These are phyloP conservation scores for Trypanosoma cruzi DNA, from an alignment of 208 protist species.

Conservation along the genomic window DNA sequence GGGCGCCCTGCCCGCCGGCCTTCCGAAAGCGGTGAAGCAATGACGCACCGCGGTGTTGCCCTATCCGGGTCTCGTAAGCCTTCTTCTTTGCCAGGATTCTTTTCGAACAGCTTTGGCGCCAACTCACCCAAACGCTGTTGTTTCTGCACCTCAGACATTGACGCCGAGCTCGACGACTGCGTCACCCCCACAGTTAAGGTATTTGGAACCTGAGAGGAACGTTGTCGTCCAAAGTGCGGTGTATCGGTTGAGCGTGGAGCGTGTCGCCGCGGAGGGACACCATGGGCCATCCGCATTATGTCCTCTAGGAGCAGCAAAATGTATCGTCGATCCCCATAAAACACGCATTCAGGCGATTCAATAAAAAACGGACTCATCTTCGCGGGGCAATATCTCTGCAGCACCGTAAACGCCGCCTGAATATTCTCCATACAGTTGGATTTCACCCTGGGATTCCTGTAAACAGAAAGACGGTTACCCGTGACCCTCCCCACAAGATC, in stretches of 20 bases:
- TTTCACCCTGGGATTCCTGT: constrained; percentile 51
- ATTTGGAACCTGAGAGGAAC: not conserved
- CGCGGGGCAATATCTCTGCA: constrained; percentile 31
- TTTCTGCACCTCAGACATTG: not conserved
- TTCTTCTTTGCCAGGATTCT: not conserved
- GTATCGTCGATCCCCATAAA: constrained; percentile 46
- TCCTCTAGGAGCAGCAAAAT: constrained; percentile 49
- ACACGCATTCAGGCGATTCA: constrained; percentile 23
- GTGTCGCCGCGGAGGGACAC: constrained; percentile 16
- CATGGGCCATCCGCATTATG: constrained; percentile 28
- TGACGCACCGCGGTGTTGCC: constrained; percentile 12
- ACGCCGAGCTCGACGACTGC: not conserved
- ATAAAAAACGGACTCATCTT: constrained; percentile 35
- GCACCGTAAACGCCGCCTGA: constrained; percentile 29
- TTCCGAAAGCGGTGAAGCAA: constrained; percentile 20
- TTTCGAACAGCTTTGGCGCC: not conserved
- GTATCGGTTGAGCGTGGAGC: not conserved
- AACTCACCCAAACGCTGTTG: not conserved
- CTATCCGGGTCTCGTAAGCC: not conserved
- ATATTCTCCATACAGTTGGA: constrained; percentile 65
- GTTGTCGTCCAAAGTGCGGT: constrained; percentile 8
- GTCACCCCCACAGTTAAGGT: not conserved
- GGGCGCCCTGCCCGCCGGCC: not conserved
- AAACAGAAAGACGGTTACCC: constrained; percentile 20
- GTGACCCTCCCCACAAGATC: constrained; percentile 39